phyloP scores from a whole-genome alignment of 164 flowering plant species.

The Aristolochia californica region DNA sequence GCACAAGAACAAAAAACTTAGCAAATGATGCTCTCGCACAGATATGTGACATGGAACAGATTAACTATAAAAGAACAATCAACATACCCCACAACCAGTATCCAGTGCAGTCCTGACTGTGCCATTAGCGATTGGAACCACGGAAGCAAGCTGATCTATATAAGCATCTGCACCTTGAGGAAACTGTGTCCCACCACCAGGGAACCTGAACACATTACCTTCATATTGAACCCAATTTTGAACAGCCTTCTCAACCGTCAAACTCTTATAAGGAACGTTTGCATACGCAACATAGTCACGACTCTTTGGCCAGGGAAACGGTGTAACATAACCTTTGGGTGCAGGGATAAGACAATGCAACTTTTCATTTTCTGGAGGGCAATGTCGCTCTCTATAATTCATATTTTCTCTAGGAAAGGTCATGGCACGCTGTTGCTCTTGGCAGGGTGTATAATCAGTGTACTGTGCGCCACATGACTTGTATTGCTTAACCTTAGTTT shows the following conservation, averaged over 20 bases:
- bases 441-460: slow-evolving; percentile 88
- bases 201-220: slow-evolving; percentile 81
- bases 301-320: slow-evolving; percentile 93
- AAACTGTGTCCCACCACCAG: slow-evolving; percentile 95
- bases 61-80: neutral
- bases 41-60: no score
- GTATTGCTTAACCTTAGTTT: slow-evolving; percentile 26
- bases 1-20: no score
- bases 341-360: slow-evolving; percentile 80
- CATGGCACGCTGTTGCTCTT: slow-evolving; percentile 83
- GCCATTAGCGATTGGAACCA: slow-evolving; percentile 68
- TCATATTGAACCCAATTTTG: slow-evolving; percentile 95
- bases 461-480: slow-evolving; percentile 46
- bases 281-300: slow-evolving; percentile 91
- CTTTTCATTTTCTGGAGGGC: slow-evolving; percentile 60
- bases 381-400: slow-evolving; percentile 84
- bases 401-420: slow-evolving; percentile 70
- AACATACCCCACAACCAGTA: slow-evolving; percentile 91
- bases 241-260: slow-evolving; percentile 91
- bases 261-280: slow-evolving; percentile 80
- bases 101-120: slow-evolving; percentile 85
- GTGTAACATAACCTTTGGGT: slow-evolving; percentile 81
- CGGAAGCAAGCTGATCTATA: slow-evolving; percentile 73
- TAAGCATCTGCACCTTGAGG: slow-evolving; percentile 90
- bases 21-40: no score